phyloP scores from a whole-genome alignment of 1,284 basidiomycete genomes.

The Cryptococcus sp. region DNA sequence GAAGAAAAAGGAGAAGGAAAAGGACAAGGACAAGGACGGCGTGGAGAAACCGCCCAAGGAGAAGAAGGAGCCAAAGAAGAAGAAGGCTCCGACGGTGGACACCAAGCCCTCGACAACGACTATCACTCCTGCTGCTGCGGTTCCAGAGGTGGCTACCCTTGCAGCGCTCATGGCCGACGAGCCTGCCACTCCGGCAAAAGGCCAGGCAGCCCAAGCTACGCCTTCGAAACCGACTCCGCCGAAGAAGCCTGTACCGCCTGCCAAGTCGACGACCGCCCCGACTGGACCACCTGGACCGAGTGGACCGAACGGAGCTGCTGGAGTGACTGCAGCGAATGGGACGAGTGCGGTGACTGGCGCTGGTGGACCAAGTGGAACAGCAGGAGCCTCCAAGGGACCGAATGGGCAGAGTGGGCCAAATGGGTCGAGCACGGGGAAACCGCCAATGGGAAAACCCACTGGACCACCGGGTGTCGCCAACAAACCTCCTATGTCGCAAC shows the following conservation, averaged over 20 bases:
- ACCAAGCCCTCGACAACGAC: neutral
- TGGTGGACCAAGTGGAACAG: too few species aligned
- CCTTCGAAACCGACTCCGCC: neutral
- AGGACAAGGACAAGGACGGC: slow-evolving; percentile 8
- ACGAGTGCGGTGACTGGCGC: too few species aligned
- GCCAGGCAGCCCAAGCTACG: neutral
- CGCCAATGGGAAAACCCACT: too few species aligned
- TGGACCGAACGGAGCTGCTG: too few species aligned
- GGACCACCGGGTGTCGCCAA: too few species aligned
- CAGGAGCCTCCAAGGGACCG: too few species aligned
- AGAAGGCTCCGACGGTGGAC: slow-evolving; percentile 1
- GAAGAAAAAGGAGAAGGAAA: slow-evolving; percentile 9
- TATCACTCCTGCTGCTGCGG: too few species aligned
- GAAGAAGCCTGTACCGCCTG: neutral
- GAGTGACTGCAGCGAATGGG: too few species aligned
- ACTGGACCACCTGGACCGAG: too few species aligned
- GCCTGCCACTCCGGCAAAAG: neutral
- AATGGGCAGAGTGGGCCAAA: too few species aligned
- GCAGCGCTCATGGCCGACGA: neutral
- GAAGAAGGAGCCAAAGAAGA: slow-evolving; percentile 12
- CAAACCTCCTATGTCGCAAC: too few species aligned
- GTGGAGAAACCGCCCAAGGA: slow-evolving; percentile 8
- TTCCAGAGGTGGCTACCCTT: slow-evolving; percentile 1
- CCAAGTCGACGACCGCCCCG: neutral
- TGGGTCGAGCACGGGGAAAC: too few species aligned